Conservation (phyloP, 257 asterid genomes). For the Coffea eugenioides region DNA sequence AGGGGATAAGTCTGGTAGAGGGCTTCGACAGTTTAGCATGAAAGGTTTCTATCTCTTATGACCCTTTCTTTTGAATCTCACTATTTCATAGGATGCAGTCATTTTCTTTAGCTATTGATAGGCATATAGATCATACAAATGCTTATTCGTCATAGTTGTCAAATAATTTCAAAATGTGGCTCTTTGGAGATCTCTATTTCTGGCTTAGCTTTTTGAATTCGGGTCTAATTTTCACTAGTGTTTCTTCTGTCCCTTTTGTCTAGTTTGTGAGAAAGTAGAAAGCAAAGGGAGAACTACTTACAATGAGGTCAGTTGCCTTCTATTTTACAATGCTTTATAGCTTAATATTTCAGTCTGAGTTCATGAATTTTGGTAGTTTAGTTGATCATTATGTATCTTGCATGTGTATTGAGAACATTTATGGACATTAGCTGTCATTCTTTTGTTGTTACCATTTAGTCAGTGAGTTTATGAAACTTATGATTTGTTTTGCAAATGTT, state of each 20-base stretch:
- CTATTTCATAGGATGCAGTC: background rate
- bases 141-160: background rate
- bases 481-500: background rate
- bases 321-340: background rate
- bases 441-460: background rate
- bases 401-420: background rate
- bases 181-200: background rate
- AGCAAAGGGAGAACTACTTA: slow-evolving; percentile 99
- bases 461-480: background rate
- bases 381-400: background rate
- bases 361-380: background rate
- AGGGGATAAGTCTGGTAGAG: slow-evolving; percentile 95
- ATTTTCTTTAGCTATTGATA: background rate
- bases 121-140: background rate
- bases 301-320: slow-evolving; percentile 73
- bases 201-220: background rate
- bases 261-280: slow-evolving; percentile 98
- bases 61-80: background rate
- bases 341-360: background rate
- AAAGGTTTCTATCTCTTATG: slow-evolving; percentile 53
- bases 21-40: slow-evolving; percentile 99
- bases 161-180: background rate
- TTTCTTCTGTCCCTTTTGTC: slow-evolving; percentile 29
- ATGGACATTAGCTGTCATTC: background rate
- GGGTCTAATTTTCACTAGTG: slow-evolving; percentile 19